These are phyloP conservation scores for Neonectria hederae DNA, from an alignment of 2,329 filamentous ascomycete genomes.

Conservation along the genomic window DNA sequence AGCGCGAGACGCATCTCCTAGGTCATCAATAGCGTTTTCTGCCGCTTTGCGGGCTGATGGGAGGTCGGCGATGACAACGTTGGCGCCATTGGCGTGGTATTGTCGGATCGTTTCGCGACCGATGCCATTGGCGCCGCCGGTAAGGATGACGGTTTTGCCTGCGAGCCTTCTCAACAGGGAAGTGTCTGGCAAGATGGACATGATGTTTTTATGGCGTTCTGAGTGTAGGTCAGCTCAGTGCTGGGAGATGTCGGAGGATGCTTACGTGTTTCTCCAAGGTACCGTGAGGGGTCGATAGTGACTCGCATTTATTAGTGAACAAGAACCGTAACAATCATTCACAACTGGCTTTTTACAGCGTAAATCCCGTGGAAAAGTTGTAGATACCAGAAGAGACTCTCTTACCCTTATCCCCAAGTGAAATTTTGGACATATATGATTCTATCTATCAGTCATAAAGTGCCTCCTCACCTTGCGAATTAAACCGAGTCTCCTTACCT, in stretches of 20 bases:
- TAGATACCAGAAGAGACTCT: too few relatives aligned
- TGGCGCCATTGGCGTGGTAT: conserved; percentile 23
- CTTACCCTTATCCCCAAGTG: too few relatives aligned
- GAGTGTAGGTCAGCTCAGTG: background rate
- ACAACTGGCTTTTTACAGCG: too few relatives aligned
- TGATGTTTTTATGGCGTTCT: background rate
- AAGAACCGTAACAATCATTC: background rate
- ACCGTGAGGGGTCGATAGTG: background rate
- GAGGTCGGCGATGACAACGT: conserved; percentile 23
- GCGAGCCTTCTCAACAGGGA: background rate
- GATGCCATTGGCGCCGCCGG: conserved; percentile 26
- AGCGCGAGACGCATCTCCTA: background rate
- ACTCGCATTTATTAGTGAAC: background rate
- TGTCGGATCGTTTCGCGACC: conserved; percentile 10
- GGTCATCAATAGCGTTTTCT: background rate
- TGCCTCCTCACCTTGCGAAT: too few relatives aligned
- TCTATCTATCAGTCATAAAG: too few relatives aligned
- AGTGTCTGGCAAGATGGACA: background rate
- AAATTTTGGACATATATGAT: too few relatives aligned
- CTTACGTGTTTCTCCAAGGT: background rate
- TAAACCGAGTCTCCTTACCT: too few relatives aligned
- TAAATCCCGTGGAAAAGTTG: too few relatives aligned
- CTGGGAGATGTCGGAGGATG: background rate
- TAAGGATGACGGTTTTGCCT: conserved; percentile 27
- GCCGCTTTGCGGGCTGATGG: background rate